phyloP scores from a whole-genome alignment of 768 basidiomycete genomes.

The Galerina marginata region DNA sequence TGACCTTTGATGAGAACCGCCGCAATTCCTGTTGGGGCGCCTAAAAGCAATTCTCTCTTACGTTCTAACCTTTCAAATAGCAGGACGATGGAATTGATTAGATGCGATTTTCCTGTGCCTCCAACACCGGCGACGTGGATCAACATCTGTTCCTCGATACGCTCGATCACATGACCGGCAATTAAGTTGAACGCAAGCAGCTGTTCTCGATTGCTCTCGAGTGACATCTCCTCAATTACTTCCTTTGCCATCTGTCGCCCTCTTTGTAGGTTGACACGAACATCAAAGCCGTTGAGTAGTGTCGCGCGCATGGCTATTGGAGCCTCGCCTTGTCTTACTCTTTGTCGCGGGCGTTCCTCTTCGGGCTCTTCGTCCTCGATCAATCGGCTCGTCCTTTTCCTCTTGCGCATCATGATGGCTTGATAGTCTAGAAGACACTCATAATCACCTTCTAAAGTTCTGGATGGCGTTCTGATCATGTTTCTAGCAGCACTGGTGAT shows the following conservation, averaged over 20 bases:
- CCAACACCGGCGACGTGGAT: slow-evolving; percentile 19
- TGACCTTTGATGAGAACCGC: slow-evolving; percentile 17
- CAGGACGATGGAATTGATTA: slow-evolving; percentile 15
- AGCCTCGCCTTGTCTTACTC: too few species aligned
- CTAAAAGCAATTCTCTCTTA: slow-evolving; percentile 3
- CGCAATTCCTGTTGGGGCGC: slow-evolving; percentile 24
- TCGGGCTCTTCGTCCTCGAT: too few species aligned
- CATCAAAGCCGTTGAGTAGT: neutral
- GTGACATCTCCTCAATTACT: neutral
- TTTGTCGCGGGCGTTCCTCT: too few species aligned
- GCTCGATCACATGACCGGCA: neutral
- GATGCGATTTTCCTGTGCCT: slow-evolving; percentile 22
- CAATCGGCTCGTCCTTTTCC: too few species aligned
- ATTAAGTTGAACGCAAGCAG: slow-evolving; percentile 5
- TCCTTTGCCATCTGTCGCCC: neutral
- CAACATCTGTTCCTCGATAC: slow-evolving; percentile 5
- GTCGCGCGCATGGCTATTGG: too few species aligned
- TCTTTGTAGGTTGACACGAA: too few species aligned
- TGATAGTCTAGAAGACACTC: too few species aligned
- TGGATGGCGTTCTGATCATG: too few species aligned
- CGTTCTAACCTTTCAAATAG: slow-evolving; percentile 7
- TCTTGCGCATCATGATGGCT: too few species aligned
- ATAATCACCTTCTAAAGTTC: too few species aligned
- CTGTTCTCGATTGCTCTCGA: slow-evolving; percentile 9
- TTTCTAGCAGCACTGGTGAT: too few species aligned